Conservation (phyloP, 2,329 filamentous ascomycete species). For the Xylaria sp. region DNA sequence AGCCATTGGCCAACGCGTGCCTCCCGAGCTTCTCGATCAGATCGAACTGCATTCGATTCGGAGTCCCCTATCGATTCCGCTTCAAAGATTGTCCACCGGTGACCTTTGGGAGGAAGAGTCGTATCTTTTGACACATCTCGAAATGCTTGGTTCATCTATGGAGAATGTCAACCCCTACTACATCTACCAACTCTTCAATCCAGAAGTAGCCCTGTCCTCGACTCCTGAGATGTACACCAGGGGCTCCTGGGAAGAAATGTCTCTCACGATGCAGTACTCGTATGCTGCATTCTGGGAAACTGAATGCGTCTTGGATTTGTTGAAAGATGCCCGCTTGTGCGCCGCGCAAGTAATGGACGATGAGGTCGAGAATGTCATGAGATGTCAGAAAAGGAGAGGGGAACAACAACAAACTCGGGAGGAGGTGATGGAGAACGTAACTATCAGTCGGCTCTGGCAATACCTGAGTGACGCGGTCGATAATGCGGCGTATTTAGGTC, state of each 20-base stretch:
- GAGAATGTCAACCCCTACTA: constrained; percentile 8
- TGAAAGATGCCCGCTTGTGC: constrained; percentile 19
- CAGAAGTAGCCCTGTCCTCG: constrained; percentile 12
- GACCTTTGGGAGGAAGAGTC: constrained; percentile 10
- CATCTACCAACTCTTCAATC: constrained; percentile 18
- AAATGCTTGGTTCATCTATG: neutral
- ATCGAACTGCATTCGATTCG: constrained; percentile 23
- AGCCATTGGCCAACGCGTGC: constrained; percentile 17
- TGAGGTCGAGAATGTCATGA: neutral
- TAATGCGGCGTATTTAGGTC: constrained; percentile 21
- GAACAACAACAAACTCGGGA: constrained; percentile 7
- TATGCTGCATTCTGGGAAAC: constrained; percentile 24
- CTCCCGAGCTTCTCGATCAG: constrained; percentile 18
- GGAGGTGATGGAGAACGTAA: constrained; percentile 11
- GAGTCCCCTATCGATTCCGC: constrained; percentile 23
- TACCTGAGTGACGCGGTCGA: constrained; percentile 21
- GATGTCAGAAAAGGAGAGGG: neutral
- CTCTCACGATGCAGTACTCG: constrained; percentile 19
- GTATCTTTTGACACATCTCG: constrained; percentile 11
- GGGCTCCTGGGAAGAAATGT: constrained; percentile 18
- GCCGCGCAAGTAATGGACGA: constrained; percentile 8
- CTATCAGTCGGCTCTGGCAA: constrained; percentile 16
- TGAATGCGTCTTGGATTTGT: constrained; percentile 21
- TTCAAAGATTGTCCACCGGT: constrained; percentile 8
- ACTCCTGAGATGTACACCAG: neutral